These are phyloP conservation scores for Leucosporidium creatinivorum DNA, from an alignment of 768 basidiomycete genomes.

Conservation along the genomic window DNA sequence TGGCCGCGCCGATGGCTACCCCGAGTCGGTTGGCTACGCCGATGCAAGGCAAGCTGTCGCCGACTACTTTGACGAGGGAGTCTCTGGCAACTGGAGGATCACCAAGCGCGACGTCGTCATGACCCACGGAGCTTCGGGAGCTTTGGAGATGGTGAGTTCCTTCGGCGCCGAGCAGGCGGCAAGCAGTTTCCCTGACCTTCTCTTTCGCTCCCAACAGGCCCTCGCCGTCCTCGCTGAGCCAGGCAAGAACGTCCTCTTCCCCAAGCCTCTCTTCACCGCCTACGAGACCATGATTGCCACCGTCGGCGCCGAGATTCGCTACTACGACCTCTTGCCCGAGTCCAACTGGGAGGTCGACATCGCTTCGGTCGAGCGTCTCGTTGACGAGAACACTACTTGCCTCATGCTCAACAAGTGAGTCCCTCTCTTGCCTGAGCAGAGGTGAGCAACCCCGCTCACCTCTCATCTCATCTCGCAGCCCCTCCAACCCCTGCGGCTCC, in stretches of 20 bases:
- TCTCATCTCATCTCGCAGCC: slow-evolving; percentile 31
- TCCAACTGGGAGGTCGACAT: slow-evolving; percentile 42
- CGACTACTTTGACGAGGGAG: slow-evolving; percentile 41
- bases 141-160: slow-evolving; percentile 41
- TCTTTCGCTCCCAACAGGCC: neutral
- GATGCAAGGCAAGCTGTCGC: slow-evolving; percentile 40
- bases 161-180: too few species aligned
- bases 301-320: slow-evolving; percentile 39
- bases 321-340: slow-evolving; percentile 42
- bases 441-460: too few species aligned
- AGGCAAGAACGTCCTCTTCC: slow-evolving; percentile 41
- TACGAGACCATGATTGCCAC: slow-evolving; percentile 40
- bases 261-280: slow-evolving; percentile 41
- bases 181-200: neutral
- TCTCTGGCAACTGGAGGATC: slow-evolving; percentile 32
- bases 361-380: slow-evolving; percentile 37
- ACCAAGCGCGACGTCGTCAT: slow-evolving; percentile 27
- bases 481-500: slow-evolving; percentile 43
- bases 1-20: slow-evolving; percentile 40
- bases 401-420: slow-evolving; percentile 38
- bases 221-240: slow-evolving; percentile 36
- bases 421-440: too few species aligned
- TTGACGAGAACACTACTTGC: slow-evolving; percentile 42
- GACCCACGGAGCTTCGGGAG: slow-evolving; percentile 42
- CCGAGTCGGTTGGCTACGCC: slow-evolving; percentile 37